Evolutionary conservation across 768 basidiomycete species (phyloP).

Genomic region (Thelephora ganbajun): DNA sequence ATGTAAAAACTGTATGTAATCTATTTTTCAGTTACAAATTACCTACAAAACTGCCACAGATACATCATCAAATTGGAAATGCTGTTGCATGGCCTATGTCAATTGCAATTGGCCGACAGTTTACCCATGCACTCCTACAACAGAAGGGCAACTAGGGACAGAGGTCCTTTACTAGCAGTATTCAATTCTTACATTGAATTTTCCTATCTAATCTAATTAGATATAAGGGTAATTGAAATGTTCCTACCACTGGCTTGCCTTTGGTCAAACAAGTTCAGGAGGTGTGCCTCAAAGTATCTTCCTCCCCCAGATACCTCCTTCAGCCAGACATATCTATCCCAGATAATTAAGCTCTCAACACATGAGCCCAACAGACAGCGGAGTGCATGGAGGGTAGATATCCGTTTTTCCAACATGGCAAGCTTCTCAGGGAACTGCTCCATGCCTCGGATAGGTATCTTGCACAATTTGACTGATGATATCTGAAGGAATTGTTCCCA

Average conservation of each 20-base stretch:
- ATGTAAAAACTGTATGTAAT: slow-evolving; percentile 44
- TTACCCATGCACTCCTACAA: slow-evolving; percentile 12
- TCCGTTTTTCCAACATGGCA: slow-evolving; percentile 20
- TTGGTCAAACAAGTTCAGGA: slow-evolving; percentile 65
- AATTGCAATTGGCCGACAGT: slow-evolving; percentile 48
- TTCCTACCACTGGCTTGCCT: slow-evolving; percentile 60
- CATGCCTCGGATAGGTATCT: slow-evolving; percentile 8
- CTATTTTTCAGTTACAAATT: neutral
- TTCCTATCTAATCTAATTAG: too few relatives aligned
- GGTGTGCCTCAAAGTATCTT: slow-evolving; percentile 17
- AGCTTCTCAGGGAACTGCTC: slow-evolving; percentile 6
- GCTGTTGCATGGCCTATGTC: slow-evolving; percentile 60
- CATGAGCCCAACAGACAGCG: slow-evolving; percentile 58
- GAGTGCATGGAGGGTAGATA: slow-evolving; percentile 50
- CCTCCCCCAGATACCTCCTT: slow-evolving; percentile 14
- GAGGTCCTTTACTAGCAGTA: too few relatives aligned
- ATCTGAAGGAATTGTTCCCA: slow-evolving; percentile 32
- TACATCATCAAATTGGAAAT: slow-evolving; percentile 74
- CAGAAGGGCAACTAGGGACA: too few relatives aligned
- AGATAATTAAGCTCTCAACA: slow-evolving; percentile 49
- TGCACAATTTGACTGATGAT: too few relatives aligned
- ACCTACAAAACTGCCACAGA: slow-evolving; percentile 24
- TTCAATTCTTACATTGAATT: too few relatives aligned
- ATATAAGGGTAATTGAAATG: slow-evolving; percentile 28
- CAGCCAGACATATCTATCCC: slow-evolving; percentile 51